Evolutionary conservation across 441 rosid genomes (phyloP).

Genomic region (Gossypium armourianum): DNA sequence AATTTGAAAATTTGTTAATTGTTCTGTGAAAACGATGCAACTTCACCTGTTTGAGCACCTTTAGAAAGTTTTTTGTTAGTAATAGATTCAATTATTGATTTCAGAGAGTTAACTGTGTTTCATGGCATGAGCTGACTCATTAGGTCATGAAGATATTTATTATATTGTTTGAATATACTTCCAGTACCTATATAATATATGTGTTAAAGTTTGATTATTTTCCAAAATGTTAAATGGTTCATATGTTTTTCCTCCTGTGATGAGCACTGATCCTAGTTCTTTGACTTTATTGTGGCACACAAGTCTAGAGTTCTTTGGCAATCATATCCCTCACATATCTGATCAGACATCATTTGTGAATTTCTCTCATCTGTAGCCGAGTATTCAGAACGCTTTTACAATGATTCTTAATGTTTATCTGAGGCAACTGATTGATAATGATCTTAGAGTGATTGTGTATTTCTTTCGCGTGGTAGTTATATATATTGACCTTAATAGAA

Average conservation of each 20-base stretch:
- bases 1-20: slow-evolving; percentile 5
- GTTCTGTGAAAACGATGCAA: background rate
- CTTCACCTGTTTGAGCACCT: background rate
- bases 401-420: slow-evolving; percentile 5
- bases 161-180: background rate
- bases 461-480: background rate
- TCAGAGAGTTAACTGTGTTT: slow-evolving; percentile 1
- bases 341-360: slow-evolving; percentile 10
- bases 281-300: background rate
- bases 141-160: slow-evolving; percentile 8
- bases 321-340: slow-evolving; percentile 11
- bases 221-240: slow-evolving; percentile 7
- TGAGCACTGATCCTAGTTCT: background rate
- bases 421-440: background rate
- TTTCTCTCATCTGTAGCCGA: background rate
- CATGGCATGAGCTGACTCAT: background rate
- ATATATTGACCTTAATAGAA: slow-evolving; percentile 1
- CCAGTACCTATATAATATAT: slow-evolving; percentile 11
- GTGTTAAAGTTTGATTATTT: background rate
- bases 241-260: background rate
- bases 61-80: slow-evolving; percentile 8
- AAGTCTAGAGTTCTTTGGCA: slow-evolving; percentile 9
- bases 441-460: background rate
- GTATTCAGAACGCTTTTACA: background rate
- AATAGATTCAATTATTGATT: background rate